Percentiles rank a stretch among this genome's conserved stretches.
phyloP scores from a whole-genome alignment of 169 alveolate species.

The Cryptosporidium meleagridis region DNA sequence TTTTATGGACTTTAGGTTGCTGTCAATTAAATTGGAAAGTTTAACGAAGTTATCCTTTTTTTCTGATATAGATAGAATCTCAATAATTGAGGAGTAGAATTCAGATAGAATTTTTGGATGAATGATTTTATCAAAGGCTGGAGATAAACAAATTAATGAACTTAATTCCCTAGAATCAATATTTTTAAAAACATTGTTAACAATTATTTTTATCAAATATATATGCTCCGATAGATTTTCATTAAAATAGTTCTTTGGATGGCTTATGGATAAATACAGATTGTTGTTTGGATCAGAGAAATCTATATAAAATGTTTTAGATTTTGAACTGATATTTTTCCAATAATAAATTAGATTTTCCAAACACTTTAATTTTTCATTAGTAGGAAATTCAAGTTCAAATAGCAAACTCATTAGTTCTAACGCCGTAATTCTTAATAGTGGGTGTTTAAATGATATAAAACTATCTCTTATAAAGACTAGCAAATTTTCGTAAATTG shows the following conservation, averaged over 20 bases:
- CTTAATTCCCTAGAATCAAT: neutral
- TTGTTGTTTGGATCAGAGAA: neutral
- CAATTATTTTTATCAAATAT: conserved; percentile 1
- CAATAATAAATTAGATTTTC: neutral
- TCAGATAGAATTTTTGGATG: conserved; percentile 40
- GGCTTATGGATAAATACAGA: neutral
- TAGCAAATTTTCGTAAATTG: neutral
- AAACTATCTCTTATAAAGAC: neutral
- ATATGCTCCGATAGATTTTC: neutral
- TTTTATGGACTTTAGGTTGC: neutral
- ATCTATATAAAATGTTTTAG: neutral
- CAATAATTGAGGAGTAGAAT: conserved; percentile 10
- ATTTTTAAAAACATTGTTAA: neutral
- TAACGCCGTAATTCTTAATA: neutral
- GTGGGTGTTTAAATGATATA: neutral
- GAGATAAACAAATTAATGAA: neutral
- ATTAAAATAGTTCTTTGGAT: neutral
- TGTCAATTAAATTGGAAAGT: neutral
- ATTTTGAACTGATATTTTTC: neutral
- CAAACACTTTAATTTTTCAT: neutral
- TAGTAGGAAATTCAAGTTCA: conserved; percentile 8
- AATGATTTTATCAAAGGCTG: neutral
- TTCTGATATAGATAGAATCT: neutral
- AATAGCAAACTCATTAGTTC: conserved; percentile 13
- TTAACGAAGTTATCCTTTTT: neutral